phyloP scores from a whole-genome alignment of 129 eudicot species.

The Artemisia tridentata region DNA sequence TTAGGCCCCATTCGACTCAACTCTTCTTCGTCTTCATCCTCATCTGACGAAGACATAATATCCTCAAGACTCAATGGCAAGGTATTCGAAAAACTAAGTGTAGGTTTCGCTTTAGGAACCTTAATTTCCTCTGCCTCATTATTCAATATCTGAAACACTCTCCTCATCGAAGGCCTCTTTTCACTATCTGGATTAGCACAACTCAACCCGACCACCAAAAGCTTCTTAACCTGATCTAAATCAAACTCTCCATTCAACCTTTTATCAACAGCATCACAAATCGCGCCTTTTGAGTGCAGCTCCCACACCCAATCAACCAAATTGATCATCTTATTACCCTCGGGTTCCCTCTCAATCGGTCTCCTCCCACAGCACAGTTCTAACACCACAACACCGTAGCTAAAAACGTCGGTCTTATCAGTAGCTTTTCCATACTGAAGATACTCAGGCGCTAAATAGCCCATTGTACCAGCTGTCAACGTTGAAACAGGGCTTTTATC shows the following conservation, averaged over 20 bases:
- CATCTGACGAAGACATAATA: slow-evolving; percentile 48
- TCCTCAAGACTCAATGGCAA: slow-evolving; percentile 66
- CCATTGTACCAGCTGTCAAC: slow-evolving; percentile 94
- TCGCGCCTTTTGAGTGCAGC: slow-evolving; percentile 57
- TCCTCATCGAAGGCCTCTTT: slow-evolving; percentile 88
- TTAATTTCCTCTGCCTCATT: slow-evolving; percentile 52
- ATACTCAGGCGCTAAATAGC: slow-evolving; percentile 90
- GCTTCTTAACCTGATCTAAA: slow-evolving; percentile 51
- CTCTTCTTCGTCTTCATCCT: slow-evolving; percentile 33
- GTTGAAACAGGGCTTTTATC: slow-evolving; percentile 89
- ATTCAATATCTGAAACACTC: slow-evolving; percentile 77
- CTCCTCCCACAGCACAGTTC: slow-evolving; percentile 86
- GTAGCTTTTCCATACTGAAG: slow-evolving; percentile 89
- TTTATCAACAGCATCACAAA: slow-evolving; percentile 64
- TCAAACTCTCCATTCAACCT: slow-evolving; percentile 52
- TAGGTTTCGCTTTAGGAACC: slow-evolving; percentile 77
- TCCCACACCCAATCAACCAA: slow-evolving; percentile 96
- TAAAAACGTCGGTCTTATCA: slow-evolving; percentile 78
- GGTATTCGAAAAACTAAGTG: slow-evolving; percentile 59
- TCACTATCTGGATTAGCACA: slow-evolving; percentile 82
- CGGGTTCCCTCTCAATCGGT: slow-evolving; percentile 74
- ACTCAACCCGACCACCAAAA: slow-evolving; percentile 67
- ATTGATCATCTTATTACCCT: slow-evolving; percentile 58
- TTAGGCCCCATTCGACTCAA: slow-evolving; percentile 14
- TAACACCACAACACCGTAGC: slow-evolving; percentile 81